Evolutionary conservation across 2,329 filamentous ascomycete genomes (phyloP).

Genomic region (Fusarium pseudoanthophilum): DNA sequence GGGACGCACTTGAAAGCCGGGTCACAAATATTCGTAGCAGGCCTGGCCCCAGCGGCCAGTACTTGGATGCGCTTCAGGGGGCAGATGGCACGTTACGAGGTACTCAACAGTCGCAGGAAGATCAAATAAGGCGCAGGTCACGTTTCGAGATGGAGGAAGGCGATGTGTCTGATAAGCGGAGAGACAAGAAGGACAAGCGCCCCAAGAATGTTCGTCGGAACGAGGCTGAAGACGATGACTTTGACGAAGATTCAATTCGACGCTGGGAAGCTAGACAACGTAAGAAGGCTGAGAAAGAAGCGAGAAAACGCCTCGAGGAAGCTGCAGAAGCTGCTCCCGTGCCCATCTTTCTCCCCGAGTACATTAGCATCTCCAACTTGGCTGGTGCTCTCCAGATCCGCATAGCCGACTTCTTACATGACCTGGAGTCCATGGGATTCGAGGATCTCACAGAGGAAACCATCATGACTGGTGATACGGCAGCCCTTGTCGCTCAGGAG

Average conservation of each 20-base stretch:
- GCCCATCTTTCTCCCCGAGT: slow-evolving; percentile 84
- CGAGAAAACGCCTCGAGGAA: slow-evolving; percentile 53
- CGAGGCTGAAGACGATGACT: slow-evolving; percentile 49
- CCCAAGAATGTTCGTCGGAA: slow-evolving; percentile 37
- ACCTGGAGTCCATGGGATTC: slow-evolving; percentile 88
- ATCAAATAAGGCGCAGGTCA: slow-evolving; percentile 44
- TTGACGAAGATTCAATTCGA: slow-evolving; percentile 52
- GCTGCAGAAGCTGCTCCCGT: slow-evolving; percentile 56
- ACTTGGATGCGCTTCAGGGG: not conserved
- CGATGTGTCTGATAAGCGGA: slow-evolving; percentile 31
- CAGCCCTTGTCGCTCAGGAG: slow-evolving; percentile 88
- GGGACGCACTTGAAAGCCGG: slow-evolving; percentile 41
- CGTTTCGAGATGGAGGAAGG: slow-evolving; percentile 48
- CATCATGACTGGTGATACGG: slow-evolving; percentile 89
- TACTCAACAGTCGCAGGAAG: slow-evolving; percentile 12
- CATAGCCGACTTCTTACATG: slow-evolving; percentile 75
- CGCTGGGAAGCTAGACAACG: slow-evolving; percentile 53
- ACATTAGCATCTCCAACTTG: slow-evolving; percentile 87
- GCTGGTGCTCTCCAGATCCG: slow-evolving; percentile 79
- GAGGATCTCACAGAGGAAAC: slow-evolving; percentile 85
- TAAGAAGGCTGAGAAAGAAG: slow-evolving; percentile 57
- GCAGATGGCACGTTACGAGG: not conserved
- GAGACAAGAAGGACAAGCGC: slow-evolving; percentile 44
- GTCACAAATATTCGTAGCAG: slow-evolving; percentile 35
- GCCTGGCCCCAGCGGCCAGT: not conserved